Conservation (phyloP, 177 flowering plant species). For the Vitis hybrid region DNA sequence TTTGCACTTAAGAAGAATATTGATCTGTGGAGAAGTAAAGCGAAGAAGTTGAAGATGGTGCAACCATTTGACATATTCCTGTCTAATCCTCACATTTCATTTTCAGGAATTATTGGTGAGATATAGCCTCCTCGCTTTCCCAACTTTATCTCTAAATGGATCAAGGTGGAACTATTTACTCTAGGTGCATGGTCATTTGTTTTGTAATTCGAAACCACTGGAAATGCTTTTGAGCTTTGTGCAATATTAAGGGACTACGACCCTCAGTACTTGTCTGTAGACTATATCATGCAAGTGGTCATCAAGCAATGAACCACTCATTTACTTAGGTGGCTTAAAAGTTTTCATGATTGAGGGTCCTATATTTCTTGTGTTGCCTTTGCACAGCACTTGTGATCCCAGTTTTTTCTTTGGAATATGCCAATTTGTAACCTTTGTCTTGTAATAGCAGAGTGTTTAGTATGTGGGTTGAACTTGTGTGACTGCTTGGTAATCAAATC, state of each 20-base stretch:
- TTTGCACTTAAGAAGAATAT: slow-evolving; percentile 54
- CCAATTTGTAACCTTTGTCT: too few species aligned
- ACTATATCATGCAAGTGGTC: not conserved
- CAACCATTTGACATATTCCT: slow-evolving; percentile 81
- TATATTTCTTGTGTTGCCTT: not conserved
- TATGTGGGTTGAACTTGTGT: not conserved
- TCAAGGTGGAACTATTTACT: not conserved
- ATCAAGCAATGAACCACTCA: not conserved
- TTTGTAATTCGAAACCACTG: too few species aligned
- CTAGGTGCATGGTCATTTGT: too few species aligned
- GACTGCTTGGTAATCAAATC: not conserved
- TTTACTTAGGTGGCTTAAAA: not conserved
- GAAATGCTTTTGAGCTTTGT: too few species aligned
- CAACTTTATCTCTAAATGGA: not conserved
- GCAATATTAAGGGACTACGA: too few species aligned
- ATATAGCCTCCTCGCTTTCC: slow-evolving; percentile 1
- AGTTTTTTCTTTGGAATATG: too few species aligned
- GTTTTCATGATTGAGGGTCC: not conserved
- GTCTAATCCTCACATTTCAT: slow-evolving; percentile 74
- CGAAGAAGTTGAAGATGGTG: slow-evolving; percentile 61
- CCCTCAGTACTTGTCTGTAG: not conserved
- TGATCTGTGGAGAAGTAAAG: slow-evolving; percentile 78
- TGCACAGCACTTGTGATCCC: not conserved
- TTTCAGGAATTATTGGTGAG: slow-evolving; percentile 73
- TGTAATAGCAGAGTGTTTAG: too few species aligned